Base-by-base conservation (phyloP, 2,329 filamentous ascomycete species). In the Leptosphaerulina australis region DNA sequence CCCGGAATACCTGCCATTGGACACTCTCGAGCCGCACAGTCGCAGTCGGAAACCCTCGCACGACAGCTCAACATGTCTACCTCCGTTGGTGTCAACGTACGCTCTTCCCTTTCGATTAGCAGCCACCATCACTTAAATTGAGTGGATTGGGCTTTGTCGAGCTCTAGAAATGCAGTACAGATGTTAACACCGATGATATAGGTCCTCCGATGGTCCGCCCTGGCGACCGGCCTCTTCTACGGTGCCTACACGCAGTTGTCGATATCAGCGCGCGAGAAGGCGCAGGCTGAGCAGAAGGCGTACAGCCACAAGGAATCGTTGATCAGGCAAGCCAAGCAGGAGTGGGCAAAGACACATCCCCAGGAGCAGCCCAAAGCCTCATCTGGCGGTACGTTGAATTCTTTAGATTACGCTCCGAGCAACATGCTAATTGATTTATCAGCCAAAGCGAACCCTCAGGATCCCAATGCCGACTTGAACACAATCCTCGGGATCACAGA, bases 171-270 rank as follows among this genome's bases (percentile, higher is more conserved):
- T 56, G 44, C 22, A 25, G 29, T 30, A 47, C 39, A 11, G 30
- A 41, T 59, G 63, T 68, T 71, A 61, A 71, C 44, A 15, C 22
- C 35, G 34, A 56, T 55, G 44, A 40, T 43, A 49, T 76, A 99
- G 94, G 93, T 99, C 77, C 85, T 97, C 77, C 92, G 94, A 79
- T 99, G 93, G 84, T 93, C 91, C 72, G 92, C 92, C 74, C 89
- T 99, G 64, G 89, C 87, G 71, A 82, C 91, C 70, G 94, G 94
- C 74, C 80, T 97, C 74, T 87, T 96, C 79, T 99, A 99, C 81
- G 94, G 94, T 76, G 86, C 96, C 81, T 90, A 87, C 77, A 93
- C 96, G 81, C 94, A 99, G 81, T 82, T 88, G 71, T 83, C 85
- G 57, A 88, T 99, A 76, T 87, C 79, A 64, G 77, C 88, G 49